phyloP scores from a whole-genome alignment of 129 eudicot species.

The Pseudognaphalium luteoalbum region DNA sequence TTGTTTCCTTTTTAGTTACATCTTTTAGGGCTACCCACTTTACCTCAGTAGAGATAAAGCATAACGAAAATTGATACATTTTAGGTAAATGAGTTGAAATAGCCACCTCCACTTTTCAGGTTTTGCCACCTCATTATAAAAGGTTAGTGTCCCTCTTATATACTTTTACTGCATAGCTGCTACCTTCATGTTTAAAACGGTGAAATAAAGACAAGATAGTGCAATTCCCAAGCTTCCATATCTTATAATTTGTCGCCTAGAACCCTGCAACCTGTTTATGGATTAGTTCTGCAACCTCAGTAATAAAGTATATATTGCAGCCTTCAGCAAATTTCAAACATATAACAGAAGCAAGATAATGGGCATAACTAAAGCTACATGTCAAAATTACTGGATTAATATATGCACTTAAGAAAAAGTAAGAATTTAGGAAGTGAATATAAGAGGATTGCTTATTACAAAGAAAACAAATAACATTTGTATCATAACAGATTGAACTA shows the following conservation, averaged over 20 bases:
- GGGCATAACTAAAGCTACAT: conserved; percentile 14
- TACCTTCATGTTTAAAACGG: conserved; percentile 86
- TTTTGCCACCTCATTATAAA: not conserved
- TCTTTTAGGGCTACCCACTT: not conserved
- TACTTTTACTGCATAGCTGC: conserved; percentile 5
- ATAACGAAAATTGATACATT: conserved; percentile 8
- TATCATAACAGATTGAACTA: conserved; percentile 17
- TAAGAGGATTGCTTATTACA: conserved; percentile 8
- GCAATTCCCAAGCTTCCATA: conserved; percentile 96
- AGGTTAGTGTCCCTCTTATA: conserved; percentile 1
- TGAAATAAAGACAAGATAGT: conserved; percentile 66
- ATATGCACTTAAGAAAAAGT: not conserved
- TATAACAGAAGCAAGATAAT: conserved; percentile 16
- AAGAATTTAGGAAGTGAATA: not conserved
- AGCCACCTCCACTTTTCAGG: not conserved
- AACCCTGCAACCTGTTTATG: conserved; percentile 82
- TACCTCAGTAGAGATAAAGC: not conserved
- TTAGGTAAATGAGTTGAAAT: conserved; percentile 13
- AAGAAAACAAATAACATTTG: not conserved
- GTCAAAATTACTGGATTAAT: conserved; percentile 9
- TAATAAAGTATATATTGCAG: conserved; percentile 13
- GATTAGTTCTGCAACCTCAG: conserved; percentile 41
- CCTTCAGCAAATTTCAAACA: conserved; percentile 24
- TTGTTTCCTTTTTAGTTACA: not conserved
- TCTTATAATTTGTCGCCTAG: conserved; percentile 79